A percentile compares a stretch with the other conserved stretches of the same genome.
These are phyloP conservation scores for Vigna mungo DNA, from an alignment of 306 rosid species.

Conservation along the genomic window DNA sequence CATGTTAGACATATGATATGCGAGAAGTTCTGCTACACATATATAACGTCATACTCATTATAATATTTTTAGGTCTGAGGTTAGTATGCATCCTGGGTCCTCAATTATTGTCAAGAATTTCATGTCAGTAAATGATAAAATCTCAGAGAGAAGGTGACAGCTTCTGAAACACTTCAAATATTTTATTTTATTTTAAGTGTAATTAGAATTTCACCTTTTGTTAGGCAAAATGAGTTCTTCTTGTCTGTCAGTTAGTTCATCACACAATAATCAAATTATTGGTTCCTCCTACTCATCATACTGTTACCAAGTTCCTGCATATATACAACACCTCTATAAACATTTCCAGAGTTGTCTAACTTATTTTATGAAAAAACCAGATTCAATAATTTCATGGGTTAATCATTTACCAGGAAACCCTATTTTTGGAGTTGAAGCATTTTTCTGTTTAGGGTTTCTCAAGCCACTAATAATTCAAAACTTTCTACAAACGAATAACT, in stretches of 20 bases:
- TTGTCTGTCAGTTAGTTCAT: not conserved
- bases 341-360: conserved; percentile 9
- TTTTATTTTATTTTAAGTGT: conserved; percentile 38
- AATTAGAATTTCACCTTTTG: conserved; percentile 31
- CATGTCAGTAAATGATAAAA: conserved; percentile 21
- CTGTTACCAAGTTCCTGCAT: conserved; percentile 5
- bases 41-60: not conserved
- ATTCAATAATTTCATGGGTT: too few relatives aligned
- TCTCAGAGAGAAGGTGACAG: conserved; percentile 46
- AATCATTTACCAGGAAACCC: not conserved
- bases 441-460: too few relatives aligned
- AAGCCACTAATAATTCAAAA: too few relatives aligned
- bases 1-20: conserved; percentile 41
- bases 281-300: conserved; percentile 20
- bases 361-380: not conserved
- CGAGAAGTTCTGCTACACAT: not conserved
- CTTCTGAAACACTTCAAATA: conserved; percentile 25
- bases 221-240: conserved; percentile 35
- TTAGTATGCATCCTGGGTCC: not conserved
- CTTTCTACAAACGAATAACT: not conserved
- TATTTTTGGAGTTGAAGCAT: not conserved
- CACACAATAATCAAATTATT: conserved; percentile 55
- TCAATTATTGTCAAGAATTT: conserved; percentile 41
- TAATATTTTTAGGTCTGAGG: conserved; percentile 33
- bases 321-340: not conserved